A percentile compares a stretch with the other conserved stretches of the same genome.
Conservation (phyloP, 2,329 filamentous ascomycete genomes). For the Pseudogymnoascus sp. region DNA sequence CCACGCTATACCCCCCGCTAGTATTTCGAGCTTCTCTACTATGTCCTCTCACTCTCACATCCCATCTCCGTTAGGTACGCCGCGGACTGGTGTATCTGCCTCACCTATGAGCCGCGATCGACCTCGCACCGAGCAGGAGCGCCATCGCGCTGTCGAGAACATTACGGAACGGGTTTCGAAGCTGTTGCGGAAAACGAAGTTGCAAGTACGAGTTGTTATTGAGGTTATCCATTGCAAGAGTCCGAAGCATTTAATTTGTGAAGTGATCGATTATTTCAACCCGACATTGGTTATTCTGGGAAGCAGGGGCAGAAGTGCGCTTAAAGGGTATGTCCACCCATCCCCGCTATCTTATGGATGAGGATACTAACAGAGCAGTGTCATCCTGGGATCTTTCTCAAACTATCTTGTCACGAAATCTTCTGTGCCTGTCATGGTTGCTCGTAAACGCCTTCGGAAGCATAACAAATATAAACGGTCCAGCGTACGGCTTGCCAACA, state of each 20-base stretch:
- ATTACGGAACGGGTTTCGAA: slow-evolving; percentile 82
- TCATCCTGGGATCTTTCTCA: slow-evolving; percentile 90
- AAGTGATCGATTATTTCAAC: slow-evolving; percentile 89
- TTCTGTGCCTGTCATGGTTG: slow-evolving; percentile 96
- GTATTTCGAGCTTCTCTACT: background rate
- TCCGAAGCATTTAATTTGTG: slow-evolving; percentile 89
- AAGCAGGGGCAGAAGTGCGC: slow-evolving; percentile 79
- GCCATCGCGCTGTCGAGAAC: slow-evolving; percentile 70
- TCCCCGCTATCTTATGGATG: slow-evolving; percentile 1
- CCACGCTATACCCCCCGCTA: slow-evolving; percentile 7
- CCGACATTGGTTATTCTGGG: slow-evolving; percentile 92
- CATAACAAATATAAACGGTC: slow-evolving; percentile 73
- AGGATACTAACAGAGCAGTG: slow-evolving; percentile 42
- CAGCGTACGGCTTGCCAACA: slow-evolving; percentile 70
- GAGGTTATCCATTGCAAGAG: slow-evolving; percentile 99
- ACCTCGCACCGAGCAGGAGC: slow-evolving; percentile 66
- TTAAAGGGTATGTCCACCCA: slow-evolving; percentile 65
- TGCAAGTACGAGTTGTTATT: slow-evolving; percentile 88
- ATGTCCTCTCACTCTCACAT: slow-evolving; percentile 3
- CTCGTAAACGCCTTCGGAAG: slow-evolving; percentile 80
- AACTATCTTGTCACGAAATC: slow-evolving; percentile 97
- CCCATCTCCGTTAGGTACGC: slow-evolving; percentile 16
- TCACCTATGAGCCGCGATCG: slow-evolving; percentile 38
- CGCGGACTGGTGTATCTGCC: slow-evolving; percentile 18
- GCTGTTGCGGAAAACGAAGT: slow-evolving; percentile 77